Base-by-base conservation (phyloP, 2,329 filamentous ascomycete species). In the Alternaria metachromatica region DNA sequence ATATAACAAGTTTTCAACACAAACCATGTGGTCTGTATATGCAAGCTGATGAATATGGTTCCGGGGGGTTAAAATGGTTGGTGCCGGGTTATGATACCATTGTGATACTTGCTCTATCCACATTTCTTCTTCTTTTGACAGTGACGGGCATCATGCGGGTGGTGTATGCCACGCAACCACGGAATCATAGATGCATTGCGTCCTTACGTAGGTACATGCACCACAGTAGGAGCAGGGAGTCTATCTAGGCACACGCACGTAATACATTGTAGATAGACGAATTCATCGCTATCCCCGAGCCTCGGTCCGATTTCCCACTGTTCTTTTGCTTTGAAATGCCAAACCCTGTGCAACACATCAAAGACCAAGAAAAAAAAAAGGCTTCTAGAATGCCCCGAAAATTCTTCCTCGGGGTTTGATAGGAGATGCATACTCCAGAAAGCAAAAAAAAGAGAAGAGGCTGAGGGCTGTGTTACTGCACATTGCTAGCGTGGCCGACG, bases 211-310 rank as follows among this genome's bases (percentile, higher is more conserved):
- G n/a, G n/a, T n/a, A n/a, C n/a, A n/a, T n/a, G n/a, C 44, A 46
- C 44, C 11, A 25, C 5, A 43, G 25, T 25, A 25, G 7, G 8
- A 8, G 25, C 25, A 8, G 25, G 8, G 28, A 12, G 28, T 30
- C 28, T 30, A 3, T 30, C 37, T 41, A 3, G 37, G 37, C 37
- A 41, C 37, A 3, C n/a, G 37, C 37, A 41, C 37, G 11, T 41
- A 41, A 0, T 18, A 41, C 37, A 18, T 18, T 41, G 1, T 18
- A 25, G 13, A 26, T 2, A 26, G 21, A 51, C 26, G 15, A 20
- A 33, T 23, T 21, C 49, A 53, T 59, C 48, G 48, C 57, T 44
- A 18, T n/a, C 5, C 33, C 57, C 57, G 56, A 45, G 23, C 56
- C 56, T 58, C 56, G 56, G 56, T 23, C 28, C 37, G 37, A 41